phyloP scores from a whole-genome alignment of 352 stramenopile genomes.

The Pythium insidiosum region DNA sequence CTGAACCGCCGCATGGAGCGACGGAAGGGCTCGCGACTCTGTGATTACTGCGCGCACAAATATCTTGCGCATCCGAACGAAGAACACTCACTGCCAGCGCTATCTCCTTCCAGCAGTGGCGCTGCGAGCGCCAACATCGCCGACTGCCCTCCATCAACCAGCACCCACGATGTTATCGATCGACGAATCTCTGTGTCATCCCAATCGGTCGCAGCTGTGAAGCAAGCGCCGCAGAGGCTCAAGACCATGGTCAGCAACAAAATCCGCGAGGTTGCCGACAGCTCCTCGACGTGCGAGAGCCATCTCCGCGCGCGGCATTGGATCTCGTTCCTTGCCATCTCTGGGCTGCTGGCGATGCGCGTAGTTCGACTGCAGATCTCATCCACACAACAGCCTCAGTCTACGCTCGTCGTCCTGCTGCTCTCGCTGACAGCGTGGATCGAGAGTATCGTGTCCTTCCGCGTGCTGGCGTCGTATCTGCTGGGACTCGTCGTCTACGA shows the following conservation, averaged over 20 bases:
- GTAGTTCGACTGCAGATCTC: no score
- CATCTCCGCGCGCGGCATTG: constrained; percentile 48
- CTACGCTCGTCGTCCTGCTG: constrained; percentile 13
- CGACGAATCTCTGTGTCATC: no score
- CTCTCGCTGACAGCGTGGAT: constrained; percentile 10
- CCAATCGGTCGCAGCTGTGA: no score
- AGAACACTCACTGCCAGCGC: no score
- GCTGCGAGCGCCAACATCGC: no score
- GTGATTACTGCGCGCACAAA: constrained; percentile 59
- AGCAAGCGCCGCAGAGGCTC: no score
- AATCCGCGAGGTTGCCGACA: not conserved
- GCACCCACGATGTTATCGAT: no score
- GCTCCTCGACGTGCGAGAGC: not conserved
- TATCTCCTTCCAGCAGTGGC: no score
- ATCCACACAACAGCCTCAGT: no score
- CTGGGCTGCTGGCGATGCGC: constrained; percentile 24
- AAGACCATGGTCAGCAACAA: constrained; percentile 1
- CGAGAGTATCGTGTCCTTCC: constrained; percentile 44
- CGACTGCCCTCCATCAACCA: no score
- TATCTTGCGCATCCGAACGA: no score
- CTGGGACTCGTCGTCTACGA: constrained; percentile 49
- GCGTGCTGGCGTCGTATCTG: constrained; percentile 37
- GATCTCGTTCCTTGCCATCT: constrained; percentile 24
- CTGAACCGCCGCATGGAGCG: constrained; percentile 54
- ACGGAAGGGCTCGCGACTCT: constrained; percentile 65